Evolutionary conservation across 2,329 filamentous ascomycete species (phyloP).

Genomic region (Aspergillus uvarum): DNA sequence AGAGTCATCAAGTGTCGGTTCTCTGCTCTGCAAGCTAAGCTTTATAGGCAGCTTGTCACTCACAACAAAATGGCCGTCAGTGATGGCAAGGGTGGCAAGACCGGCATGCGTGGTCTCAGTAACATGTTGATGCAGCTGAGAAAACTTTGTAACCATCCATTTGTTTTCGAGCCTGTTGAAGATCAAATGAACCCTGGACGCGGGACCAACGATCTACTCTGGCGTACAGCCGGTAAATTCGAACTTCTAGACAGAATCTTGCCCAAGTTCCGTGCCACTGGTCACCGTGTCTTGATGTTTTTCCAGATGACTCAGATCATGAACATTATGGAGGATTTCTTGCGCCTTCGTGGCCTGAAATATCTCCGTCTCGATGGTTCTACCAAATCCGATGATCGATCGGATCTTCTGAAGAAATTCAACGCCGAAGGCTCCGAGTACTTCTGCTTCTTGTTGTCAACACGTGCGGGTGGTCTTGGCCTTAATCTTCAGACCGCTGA

Average conservation of each 20-base stretch:
- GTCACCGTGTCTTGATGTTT: slow-evolving; percentile 98
- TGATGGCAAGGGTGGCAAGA: slow-evolving; percentile 94
- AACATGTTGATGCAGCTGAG: slow-evolving; percentile 99
- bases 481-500: slow-evolving; percentile 96
- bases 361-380: slow-evolving; percentile 94
- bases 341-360: slow-evolving; percentile 76
- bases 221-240: slow-evolving; percentile 96
- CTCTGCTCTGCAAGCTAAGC: slow-evolving; percentile 84
- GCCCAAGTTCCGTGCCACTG: slow-evolving; percentile 87
- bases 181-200: slow-evolving; percentile 93
- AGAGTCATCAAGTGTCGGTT: slow-evolving; percentile 99
- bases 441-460: slow-evolving; percentile 98
- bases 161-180: slow-evolving; percentile 97
- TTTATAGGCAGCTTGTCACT: slow-evolving; percentile 96
- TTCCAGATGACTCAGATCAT: slow-evolving; percentile 99
- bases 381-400: slow-evolving; percentile 96
- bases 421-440: slow-evolving; percentile 88
- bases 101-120: slow-evolving; percentile 87
- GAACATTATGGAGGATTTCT: slow-evolving; percentile 99
- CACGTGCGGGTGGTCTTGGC: slow-evolving; percentile 95
- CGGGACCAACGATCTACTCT: slow-evolving; percentile 87
- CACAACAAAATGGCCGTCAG: slow-evolving; percentile 93
- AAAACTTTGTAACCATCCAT: slow-evolving; percentile 98
- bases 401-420: slow-evolving; percentile 82
- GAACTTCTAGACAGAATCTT: slow-evolving; percentile 89